phyloP scores from a whole-genome alignment of 1,139 yeast genomes.

The Hyphopichia khmerensis region DNA sequence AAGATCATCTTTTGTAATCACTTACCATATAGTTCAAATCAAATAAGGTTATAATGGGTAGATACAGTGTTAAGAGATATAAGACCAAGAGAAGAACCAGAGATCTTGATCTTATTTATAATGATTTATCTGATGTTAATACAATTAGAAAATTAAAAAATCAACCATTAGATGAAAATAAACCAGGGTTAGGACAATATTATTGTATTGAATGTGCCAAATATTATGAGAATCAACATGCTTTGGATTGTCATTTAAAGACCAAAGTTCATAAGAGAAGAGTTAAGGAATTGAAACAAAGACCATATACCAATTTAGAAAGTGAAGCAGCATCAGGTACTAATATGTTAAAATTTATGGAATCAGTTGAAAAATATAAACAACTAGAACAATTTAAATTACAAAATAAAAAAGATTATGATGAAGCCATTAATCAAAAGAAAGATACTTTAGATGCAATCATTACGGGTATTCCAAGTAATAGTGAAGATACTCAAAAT shows the following conservation, averaged over 20 bases:
- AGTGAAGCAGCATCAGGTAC: constrained; percentile 89
- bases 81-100: constrained; percentile 82
- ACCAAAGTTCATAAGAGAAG: constrained; percentile 85
- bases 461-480: constrained; percentile 30
- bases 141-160: constrained; percentile 63
- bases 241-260: constrained; percentile 70
- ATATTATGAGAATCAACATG: constrained; percentile 77
- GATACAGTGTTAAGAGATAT: constrained; percentile 73
- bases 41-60: constrained; percentile 57
- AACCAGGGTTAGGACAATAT: constrained; percentile 92
- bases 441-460: constrained; percentile 44
- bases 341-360: constrained; percentile 64
- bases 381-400: constrained; percentile 36
- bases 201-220: constrained; percentile 94
- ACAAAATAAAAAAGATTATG: constrained; percentile 39
- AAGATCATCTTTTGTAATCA: constrained; percentile 1
- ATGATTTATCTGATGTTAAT: constrained; percentile 67
- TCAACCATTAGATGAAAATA: constrained; percentile 85
- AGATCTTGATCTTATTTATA: constrained; percentile 80
- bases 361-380: constrained; percentile 58
- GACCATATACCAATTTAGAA: constrained; percentile 85
- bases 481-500: constrained; percentile 2
- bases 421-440: constrained; percentile 33
- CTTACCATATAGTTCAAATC: neutral
- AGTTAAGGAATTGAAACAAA: constrained; percentile 67